Evolutionary conservation across 129 eudicot genomes (phyloP).

Genomic region (Centaurea solstitialis): DNA sequence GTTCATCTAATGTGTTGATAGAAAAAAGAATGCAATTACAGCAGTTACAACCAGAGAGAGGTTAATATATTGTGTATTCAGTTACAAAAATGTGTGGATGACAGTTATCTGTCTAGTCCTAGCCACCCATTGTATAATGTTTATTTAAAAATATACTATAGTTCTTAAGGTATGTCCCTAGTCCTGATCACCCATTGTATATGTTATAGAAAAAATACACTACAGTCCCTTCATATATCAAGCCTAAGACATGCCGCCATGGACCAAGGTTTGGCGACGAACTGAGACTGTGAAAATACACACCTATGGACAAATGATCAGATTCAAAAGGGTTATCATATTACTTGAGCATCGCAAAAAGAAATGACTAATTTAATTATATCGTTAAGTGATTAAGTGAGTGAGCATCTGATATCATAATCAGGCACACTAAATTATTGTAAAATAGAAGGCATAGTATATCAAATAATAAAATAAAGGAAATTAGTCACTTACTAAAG

Average conservation of each 20-base stretch:
- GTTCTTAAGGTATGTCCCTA: neutral
- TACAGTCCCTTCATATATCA: neutral
- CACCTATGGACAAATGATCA: neutral
- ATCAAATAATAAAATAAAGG: neutral
- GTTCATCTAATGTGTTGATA: too few relatives aligned
- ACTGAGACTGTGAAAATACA: neutral
- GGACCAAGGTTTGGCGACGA: neutral
- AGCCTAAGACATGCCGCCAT: neutral
- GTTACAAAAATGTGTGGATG: too few relatives aligned
- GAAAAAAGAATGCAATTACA: too few relatives aligned
- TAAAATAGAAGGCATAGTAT: neutral
- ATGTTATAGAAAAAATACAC: too few relatives aligned
- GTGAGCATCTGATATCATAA: slow-evolving; percentile 4
- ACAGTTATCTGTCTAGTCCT: neutral
- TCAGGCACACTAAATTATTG: neutral
- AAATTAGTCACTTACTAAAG: slow-evolving; percentile 61
- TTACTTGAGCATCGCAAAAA: neutral
- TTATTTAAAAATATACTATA: too few relatives aligned
- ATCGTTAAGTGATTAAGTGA: neutral
- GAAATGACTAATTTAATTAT: neutral
- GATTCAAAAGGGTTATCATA: neutral
- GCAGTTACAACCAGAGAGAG: neutral
- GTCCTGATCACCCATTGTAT: neutral
- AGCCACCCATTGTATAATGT: neutral
- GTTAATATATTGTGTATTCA: neutral